Base-by-base conservation (phyloP, 2,329 filamentous ascomycete species). In the Colletotrichum ledebouriae region DNA sequence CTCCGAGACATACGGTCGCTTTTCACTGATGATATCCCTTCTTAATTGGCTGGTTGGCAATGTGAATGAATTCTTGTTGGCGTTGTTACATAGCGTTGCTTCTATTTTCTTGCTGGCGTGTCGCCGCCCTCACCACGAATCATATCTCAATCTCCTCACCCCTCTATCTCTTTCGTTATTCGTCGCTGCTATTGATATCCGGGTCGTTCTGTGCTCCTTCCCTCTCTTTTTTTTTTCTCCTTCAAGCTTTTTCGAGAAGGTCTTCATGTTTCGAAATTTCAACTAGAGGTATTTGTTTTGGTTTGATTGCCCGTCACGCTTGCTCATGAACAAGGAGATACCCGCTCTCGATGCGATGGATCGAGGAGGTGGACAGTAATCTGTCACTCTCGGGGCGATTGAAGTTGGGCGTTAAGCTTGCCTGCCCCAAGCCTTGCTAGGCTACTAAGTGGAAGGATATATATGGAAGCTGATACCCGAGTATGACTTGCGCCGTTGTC, bases 1-100 rank as follows among this genome's bases (percentile, higher is more conserved):
- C 37, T 57, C 56, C 56, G 61, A 46, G 67, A 67, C 56, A 39
- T 42, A 57, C 63, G 57, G 58, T 62, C 57, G 25, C 55, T 68
- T 65, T 47, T 58, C 17, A 62, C 34, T 46, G 46, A 69, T 67
- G 67, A 69, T 69, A 69, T 67, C 67, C 63, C 42, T 20, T 60
- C 46, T 41, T 15, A 33, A 17, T 13, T 11, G 39, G 61, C 34
- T 37, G 63, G 57, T 55, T 25, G 63, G 34, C 56, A 41, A 22
- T 22, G 56, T 69, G 63, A 42, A 62, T 67, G 25, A 44, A 34
- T 62, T 42, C 34, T 22, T 29, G 12, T 61, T 52, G 62, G 63
- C 58, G 67, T 69, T 67, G 37, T 57, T 41, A 57, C 67, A 69
- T 67, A 67, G 67, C 67, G 62, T 62, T 69, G 56, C 9, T 67